These are phyloP conservation scores for Aspergillus ustus DNA, from an alignment of 2,329 filamentous ascomycete genomes.

Conservation along the genomic window DNA sequence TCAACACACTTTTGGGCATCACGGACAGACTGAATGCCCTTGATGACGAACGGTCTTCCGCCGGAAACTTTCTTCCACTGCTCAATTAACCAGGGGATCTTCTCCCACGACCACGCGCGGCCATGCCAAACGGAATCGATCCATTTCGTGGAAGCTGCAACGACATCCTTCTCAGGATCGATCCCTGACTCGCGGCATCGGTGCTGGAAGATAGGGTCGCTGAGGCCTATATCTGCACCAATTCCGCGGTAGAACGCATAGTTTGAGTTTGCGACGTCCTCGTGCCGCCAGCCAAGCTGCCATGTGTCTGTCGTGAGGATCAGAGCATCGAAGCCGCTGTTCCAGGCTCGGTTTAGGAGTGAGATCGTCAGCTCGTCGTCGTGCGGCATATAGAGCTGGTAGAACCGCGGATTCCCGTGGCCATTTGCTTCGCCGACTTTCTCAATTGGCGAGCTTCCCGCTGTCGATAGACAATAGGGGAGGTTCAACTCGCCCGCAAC, in stretches of 20 bases:
- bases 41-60: constrained; percentile 62
- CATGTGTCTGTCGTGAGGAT: constrained; percentile 68
- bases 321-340: constrained; percentile 50
- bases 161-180: constrained; percentile 56
- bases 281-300: constrained; percentile 66
- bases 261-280: constrained; percentile 54
- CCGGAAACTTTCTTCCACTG: constrained; percentile 56
- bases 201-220: constrained; percentile 64
- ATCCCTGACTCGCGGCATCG: constrained; percentile 57
- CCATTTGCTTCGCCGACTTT: constrained; percentile 62
- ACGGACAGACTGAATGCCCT: constrained; percentile 70
- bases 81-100: constrained; percentile 67
- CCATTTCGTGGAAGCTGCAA: constrained; percentile 63
- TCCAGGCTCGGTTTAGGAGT: constrained; percentile 59
- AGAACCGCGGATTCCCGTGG: constrained; percentile 56
- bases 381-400: constrained; percentile 68
- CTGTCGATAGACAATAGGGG: constrained; percentile 46
- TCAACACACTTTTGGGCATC: constrained; percentile 67
- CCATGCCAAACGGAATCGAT: constrained; percentile 71
- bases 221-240: constrained; percentile 61
- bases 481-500: constrained; percentile 64
- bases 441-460: constrained; percentile 61
- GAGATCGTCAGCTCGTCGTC: constrained; percentile 64
- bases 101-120: constrained; percentile 66
- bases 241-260: constrained; percentile 67